Conservation (phyloP, 148 eudicot genomes). For the Amaranthus palmeri region DNA sequence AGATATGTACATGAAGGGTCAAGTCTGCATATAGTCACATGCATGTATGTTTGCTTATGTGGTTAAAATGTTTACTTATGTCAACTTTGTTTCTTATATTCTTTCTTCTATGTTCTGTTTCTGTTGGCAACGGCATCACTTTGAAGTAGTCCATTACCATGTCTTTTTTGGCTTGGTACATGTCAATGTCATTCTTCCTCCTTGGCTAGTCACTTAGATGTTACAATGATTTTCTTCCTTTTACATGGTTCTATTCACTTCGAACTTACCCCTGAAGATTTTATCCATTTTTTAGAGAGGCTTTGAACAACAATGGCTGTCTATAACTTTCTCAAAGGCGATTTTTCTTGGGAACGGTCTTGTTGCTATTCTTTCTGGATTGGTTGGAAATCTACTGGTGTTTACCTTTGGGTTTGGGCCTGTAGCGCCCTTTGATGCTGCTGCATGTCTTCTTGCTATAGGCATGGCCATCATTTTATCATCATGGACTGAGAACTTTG, state of each 20-base stretch:
- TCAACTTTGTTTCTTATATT: not conserved
- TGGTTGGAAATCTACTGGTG: slow-evolving; percentile 82
- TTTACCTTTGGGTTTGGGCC: slow-evolving; percentile 78
- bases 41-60: not conserved
- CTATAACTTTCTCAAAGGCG: slow-evolving; percentile 90
- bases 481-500: slow-evolving; percentile 92
- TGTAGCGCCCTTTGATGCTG: slow-evolving; percentile 98
- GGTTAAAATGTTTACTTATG: not conserved
- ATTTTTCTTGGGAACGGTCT: slow-evolving; percentile 95
- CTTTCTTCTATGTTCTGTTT: not conserved
- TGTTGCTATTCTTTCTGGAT: slow-evolving; percentile 79
- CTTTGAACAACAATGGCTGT: slow-evolving; percentile 87
- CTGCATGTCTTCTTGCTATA: slow-evolving; percentile 85
- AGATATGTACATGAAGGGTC: not conserved
- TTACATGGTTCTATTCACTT: not conserved
- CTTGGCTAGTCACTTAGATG: not conserved
- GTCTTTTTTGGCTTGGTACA: not conserved
- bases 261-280: not conserved
- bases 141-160: not conserved
- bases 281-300: slow-evolving; percentile 58
- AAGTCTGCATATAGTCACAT: not conserved
- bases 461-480: slow-evolving; percentile 92
- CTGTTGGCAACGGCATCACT: not conserved
- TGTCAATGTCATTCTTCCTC: not conserved
- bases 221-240: not conserved